These are phyloP conservation scores for Saturnispora zaruensis DNA, from an alignment of 805 yeast species.

Conservation along the genomic window DNA sequence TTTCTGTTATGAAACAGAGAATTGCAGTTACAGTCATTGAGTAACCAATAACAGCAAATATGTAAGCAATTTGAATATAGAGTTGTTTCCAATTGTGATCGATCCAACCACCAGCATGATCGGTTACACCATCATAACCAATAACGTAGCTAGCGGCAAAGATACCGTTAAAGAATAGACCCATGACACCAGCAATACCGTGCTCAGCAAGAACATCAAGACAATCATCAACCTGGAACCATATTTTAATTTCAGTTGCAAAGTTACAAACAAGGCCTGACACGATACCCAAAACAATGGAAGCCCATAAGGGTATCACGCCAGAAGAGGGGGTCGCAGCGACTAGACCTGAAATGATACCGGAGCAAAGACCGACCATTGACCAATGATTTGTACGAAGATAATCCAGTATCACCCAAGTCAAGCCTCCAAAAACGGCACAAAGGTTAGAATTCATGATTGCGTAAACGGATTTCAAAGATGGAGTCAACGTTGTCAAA, in stretches of 20 bases:
- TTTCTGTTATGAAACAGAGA: constrained; percentile 63
- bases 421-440: constrained; percentile 82
- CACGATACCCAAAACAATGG: constrained; percentile 72
- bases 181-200: constrained; percentile 92
- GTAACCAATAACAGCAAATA: constrained; percentile 67
- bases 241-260: constrained; percentile 77
- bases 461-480: constrained; percentile 77
- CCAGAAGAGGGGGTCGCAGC: constrained; percentile 98
- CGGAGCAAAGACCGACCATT: constrained; percentile 91
- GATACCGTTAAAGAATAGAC: constrained; percentile 78
- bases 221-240: constrained; percentile 80
- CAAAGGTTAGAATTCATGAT: constrained; percentile 86
- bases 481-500: constrained; percentile 76
- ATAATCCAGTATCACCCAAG: constrained; percentile 89
- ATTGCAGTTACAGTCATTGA: constrained; percentile 68
- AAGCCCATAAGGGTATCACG: constrained; percentile 83
- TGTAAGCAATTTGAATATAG: constrained; percentile 81
- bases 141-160: constrained; percentile 84
- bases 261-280: constrained; percentile 84
- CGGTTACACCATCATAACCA: constrained; percentile 82
- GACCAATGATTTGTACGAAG: constrained; percentile 87
- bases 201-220: constrained; percentile 97
- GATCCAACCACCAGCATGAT: constrained; percentile 87
- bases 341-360: constrained; percentile 89
- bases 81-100: constrained; percentile 85